phyloP scores from a whole-genome alignment of 202 grass and related monocot species.

The Brachypodium distachyon region DNA sequence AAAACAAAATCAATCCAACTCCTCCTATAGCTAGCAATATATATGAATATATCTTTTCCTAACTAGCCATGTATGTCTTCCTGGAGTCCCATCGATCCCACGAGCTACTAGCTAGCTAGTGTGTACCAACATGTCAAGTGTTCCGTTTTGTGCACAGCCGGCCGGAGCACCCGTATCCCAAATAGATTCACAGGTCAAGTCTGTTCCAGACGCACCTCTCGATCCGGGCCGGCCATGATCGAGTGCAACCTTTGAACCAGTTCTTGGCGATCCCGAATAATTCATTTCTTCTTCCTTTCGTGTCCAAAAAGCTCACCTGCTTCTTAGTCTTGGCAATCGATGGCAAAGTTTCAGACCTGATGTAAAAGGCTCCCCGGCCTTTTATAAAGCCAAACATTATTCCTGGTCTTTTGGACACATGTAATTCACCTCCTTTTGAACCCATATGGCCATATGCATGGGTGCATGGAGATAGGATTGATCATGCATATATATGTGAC shows the following conservation, averaged over 20 bases:
- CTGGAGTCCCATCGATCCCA: too few species aligned
- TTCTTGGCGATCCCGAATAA: slow-evolving; percentile 12
- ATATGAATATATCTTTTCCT: too few species aligned
- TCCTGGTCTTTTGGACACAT: slow-evolving; percentile 36
- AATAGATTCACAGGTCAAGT: slow-evolving; percentile 34
- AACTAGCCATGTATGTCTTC: too few species aligned
- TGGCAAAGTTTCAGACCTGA: slow-evolving; percentile 29
- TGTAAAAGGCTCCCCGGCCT: slow-evolving; percentile 21
- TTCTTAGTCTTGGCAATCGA: neutral
- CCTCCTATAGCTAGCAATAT: too few species aligned
- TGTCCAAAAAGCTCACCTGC: slow-evolving; percentile 7
- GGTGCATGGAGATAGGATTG: neutral
- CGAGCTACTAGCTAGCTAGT: too few species aligned
- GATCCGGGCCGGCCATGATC: neutral
- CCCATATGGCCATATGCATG: too few species aligned
- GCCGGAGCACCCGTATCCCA: slow-evolving; percentile 21
- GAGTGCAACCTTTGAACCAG: slow-evolving; percentile 20
- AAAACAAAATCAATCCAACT: too few species aligned
- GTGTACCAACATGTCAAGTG: too few species aligned
- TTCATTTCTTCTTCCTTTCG: neutral
- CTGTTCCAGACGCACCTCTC: neutral
- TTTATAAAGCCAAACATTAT: slow-evolving; percentile 37
- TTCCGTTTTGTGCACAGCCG: too few species aligned
- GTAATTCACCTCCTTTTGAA: neutral
- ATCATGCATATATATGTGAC: neutral